Base-by-base conservation (phyloP, 805 yeast genomes). In the Saitoella complicata region DNA sequence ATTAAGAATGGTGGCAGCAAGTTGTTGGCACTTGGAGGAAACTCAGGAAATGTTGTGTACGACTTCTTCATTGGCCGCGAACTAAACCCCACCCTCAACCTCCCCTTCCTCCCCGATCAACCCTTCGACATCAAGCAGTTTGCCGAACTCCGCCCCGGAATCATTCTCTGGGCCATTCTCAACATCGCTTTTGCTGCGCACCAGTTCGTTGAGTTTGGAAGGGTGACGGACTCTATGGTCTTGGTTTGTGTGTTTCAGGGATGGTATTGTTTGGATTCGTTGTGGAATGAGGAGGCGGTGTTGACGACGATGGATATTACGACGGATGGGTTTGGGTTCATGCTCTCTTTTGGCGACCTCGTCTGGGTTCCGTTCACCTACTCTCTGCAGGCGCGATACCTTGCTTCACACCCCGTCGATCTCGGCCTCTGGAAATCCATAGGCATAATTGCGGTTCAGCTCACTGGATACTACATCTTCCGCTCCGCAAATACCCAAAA, bases 301-400 rank as follows among this genome's bases (percentile, higher is more conserved):
- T 66, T 91, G 47, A 76, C 91, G 5, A 91, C 91, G 96, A 88
- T 91, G 72, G 98, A 91, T 61, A 76, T 87, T 41, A 81, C 93
- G 5, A 83, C 95, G 7, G 98, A 91, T 63, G 98, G 98, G 0
- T 85, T 91, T 60, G 98, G 98, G 1, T 87, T 79, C 64, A 91
- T 91, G 98, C 69, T 91, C 43, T 76, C 86, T 3, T 87, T 88
- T 66, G 98, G 98, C 32, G 98, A 91, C 59, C 69, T 91, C 55
- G 77, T 91, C 2, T 72, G 91, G 67, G 85, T 91, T 13, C 98
- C 98, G 33, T 88, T 88, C 68, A 72, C 94, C 1, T 91, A 91
- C 60, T 72, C 86, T 6, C 60, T 91, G 47, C 98, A 91, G 59
- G 71, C 94, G 2, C 72, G 97, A 49, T 91, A 77, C 58, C 65